Conservation (phyloP, 257 asterid genomes). For the Solanum tacnaense region DNA sequence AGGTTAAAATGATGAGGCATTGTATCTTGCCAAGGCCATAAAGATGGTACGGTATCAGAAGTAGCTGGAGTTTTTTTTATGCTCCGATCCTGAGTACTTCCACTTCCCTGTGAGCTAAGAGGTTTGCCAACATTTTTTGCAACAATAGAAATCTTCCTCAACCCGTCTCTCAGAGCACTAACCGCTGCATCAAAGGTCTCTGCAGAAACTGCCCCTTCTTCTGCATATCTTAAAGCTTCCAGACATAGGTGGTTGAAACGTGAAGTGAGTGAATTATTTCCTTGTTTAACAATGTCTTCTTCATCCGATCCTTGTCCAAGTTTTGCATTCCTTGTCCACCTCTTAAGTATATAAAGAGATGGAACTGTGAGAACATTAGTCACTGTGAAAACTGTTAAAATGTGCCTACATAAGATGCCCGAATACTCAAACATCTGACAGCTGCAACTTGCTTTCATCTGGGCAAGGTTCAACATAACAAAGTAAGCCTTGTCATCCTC, state of each 20-base stretch:
- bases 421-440: slow-evolving; percentile 79
- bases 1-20: slow-evolving; percentile 38
- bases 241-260: slow-evolving; percentile 58
- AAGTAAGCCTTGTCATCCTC: slow-evolving; percentile 62
- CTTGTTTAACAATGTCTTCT: slow-evolving; percentile 12
- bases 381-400: slow-evolving; percentile 71
- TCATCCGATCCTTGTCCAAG: slow-evolving; percentile 28
- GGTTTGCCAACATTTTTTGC: slow-evolving; percentile 39
- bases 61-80: slow-evolving; percentile 28
- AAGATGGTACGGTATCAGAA: slow-evolving; percentile 32
- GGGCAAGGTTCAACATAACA: slow-evolving; percentile 38
- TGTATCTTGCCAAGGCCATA: slow-evolving; percentile 62
- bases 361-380: slow-evolving; percentile 69
- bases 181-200: slow-evolving; percentile 56
- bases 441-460: slow-evolving; percentile 68
- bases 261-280: slow-evolving; percentile 32
- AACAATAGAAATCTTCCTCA: slow-evolving; percentile 39
- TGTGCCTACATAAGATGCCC: slow-evolving; percentile 67
- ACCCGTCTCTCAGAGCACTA: slow-evolving; percentile 50
- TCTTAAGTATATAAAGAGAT: slow-evolving; percentile 51
- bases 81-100: slow-evolving; percentile 31
- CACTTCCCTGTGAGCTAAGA: slow-evolving; percentile 33
- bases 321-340: slow-evolving; percentile 68
- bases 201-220: slow-evolving; percentile 51
- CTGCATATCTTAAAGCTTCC: slow-evolving; percentile 54